These are phyloP conservation scores for Paecilomyces variotii DNA, from an alignment of 2,329 filamentous ascomycete species.

Conservation along the genomic window DNA sequence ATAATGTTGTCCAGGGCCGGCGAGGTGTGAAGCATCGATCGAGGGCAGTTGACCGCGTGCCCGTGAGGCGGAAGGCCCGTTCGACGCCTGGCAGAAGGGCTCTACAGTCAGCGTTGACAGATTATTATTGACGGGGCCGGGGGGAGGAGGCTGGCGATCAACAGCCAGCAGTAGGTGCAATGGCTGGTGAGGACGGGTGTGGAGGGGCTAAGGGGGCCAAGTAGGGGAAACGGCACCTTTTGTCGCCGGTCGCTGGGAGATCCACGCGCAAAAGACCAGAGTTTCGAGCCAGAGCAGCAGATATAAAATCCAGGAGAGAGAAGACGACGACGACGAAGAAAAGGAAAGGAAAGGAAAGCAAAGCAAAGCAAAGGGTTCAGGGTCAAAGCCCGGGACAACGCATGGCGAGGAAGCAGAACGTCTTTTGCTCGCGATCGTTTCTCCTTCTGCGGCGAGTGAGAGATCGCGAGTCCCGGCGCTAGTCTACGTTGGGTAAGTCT, in stretches of 20 bases:
- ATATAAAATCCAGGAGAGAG: conserved; percentile 1
- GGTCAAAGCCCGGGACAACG: conserved; percentile 4
- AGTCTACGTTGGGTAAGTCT: conserved; percentile 2
- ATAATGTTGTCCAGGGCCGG: conserved; percentile 12
- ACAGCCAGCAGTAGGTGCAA: conserved; percentile 5
- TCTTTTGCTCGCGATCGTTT: conserved; percentile 4
- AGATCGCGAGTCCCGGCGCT: conserved; percentile 1
- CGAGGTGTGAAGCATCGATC: conserved; percentile 28
- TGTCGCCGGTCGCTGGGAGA: background rate
- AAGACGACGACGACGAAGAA: conserved; percentile 14
- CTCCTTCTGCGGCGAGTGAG: conserved; percentile 2
- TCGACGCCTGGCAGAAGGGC: conserved; percentile 9
- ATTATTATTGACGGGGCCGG: conserved; percentile 9
- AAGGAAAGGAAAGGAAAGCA: conserved; percentile 13
- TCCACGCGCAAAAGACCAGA: background rate
- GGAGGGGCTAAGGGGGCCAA: conserved; percentile 25
- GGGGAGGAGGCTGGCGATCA: conserved; percentile 8
- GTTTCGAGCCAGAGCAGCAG: background rate
- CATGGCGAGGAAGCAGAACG: background rate
- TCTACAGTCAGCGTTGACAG: conserved; percentile 9
- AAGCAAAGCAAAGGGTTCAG: conserved; percentile 19
- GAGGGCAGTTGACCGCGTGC: conserved; percentile 15
- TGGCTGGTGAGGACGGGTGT: conserved; percentile 16
- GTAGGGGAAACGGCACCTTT: conserved; percentile 11
- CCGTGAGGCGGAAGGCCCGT: conserved; percentile 11